phyloP scores from a whole-genome alignment of 1,139 yeast genomes.

The Saccharomycopsis phalli region DNA sequence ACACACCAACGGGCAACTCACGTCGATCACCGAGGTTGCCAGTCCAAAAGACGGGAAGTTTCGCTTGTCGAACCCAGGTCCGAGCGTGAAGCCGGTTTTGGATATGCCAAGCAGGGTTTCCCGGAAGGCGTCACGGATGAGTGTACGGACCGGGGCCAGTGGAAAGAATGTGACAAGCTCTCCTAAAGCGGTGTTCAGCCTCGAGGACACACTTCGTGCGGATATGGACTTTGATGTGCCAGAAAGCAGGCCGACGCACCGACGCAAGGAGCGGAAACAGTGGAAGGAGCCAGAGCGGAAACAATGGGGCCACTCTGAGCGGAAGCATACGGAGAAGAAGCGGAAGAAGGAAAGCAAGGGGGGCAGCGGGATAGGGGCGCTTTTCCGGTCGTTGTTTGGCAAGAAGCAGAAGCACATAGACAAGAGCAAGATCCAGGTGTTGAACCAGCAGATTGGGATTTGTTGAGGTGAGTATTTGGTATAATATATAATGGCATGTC shows the following conservation, averaged over 20 bases:
- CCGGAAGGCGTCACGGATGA: neutral
- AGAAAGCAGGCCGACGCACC: constrained; percentile 3
- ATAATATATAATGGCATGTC: too few species aligned
- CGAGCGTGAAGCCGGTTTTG: neutral
- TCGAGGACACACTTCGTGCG: constrained; percentile 19
- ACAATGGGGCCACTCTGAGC: too few species aligned
- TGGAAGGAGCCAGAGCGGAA: neutral
- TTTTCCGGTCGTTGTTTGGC: constrained; percentile 11
- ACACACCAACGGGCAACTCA: constrained; percentile 1
- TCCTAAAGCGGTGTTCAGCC: constrained; percentile 17
- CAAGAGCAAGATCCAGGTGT: constrained; percentile 17
- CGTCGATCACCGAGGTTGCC: constrained; percentile 13
- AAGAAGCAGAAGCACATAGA: constrained; percentile 15
- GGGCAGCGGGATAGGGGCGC: constrained; percentile 6
- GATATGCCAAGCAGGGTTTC: neutral
- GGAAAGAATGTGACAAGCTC: neutral
- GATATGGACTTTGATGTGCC: constrained; percentile 13
- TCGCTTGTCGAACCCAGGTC: neutral
- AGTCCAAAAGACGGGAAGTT: constrained; percentile 10
- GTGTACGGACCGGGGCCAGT: neutral
- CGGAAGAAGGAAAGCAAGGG: constrained; percentile 7
- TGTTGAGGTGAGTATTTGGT: too few species aligned
- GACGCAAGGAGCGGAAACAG: neutral
- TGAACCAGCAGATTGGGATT: constrained; percentile 19
- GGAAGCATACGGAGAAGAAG: neutral